Evolutionary conservation across 140 eudicot genomes (phyloP), one percentile per base, ranked within the genome.

Genomic region (Senecio squalidus): DNA sequence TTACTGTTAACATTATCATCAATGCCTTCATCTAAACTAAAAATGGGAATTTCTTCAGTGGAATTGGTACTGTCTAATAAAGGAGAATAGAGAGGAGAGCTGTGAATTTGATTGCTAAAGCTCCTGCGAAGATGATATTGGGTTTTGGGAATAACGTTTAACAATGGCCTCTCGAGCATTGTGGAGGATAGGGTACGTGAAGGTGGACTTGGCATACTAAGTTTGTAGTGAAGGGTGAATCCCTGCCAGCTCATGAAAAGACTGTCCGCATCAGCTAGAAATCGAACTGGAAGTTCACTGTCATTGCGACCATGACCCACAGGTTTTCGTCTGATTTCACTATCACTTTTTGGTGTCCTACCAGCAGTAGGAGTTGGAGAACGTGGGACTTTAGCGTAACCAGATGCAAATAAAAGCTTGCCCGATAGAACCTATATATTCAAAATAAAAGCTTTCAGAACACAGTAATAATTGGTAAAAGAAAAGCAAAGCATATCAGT

Each of bases 221-320:
- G 73, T 83, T 93, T 93, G 86, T 93, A 93, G 75, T 93, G 99
- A 45, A 93, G 78, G 23, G 78, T 80, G 62, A 82, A 66, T 53
- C 95, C 94, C 28, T 52, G 78, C 69, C 85, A 84, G 23, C 80
- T 46, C 74, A 81, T 49, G 69, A 93, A 93, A n/a, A 78, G 66
- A 74, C 98, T 91, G 62, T 91, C 95, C 47, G 55, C 58, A n/a
- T 91, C 98, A 47, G 95, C 84, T 39, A 86, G 90, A 63, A 83
- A 86, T 71, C 90, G 73, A 53, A 81, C 78, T 14, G 98, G 88
- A 40, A 86, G 76, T 60, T 81, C 90, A 65, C 83, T 85, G 16
- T 90, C 83, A 62, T 78, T 66, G 30, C 69, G 77, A 38, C 71
- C 66, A 45, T 64, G 57, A n/a, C 82, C 89, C 24, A 47, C 45